A percentile compares a stretch with the other conserved stretches of the same genome.
phyloP scores from a whole-genome alignment of 1,284 basidiomycete species.

The Ceratobasidium theobromae region DNA sequence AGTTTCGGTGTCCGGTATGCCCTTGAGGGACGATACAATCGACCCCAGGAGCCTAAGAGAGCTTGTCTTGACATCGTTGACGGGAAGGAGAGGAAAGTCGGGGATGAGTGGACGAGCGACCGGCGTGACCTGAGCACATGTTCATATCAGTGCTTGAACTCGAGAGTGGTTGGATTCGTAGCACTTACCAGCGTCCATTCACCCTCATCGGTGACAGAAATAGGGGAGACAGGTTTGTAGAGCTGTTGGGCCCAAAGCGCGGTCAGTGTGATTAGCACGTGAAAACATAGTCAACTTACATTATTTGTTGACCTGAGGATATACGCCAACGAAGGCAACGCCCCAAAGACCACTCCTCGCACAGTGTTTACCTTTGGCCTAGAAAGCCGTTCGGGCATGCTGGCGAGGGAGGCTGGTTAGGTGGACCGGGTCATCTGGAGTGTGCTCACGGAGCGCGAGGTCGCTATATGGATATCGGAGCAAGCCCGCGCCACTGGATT shows the following conservation, averaged over 20 bases:
- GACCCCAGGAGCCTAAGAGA: background rate
- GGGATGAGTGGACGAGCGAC: background rate
- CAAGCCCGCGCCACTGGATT: too few species aligned
- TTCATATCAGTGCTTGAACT: background rate
- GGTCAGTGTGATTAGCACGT: background rate
- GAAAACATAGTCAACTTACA: slow-evolving; percentile 1
- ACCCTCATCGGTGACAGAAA: background rate
- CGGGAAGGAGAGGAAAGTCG: slow-evolving; percentile 19
- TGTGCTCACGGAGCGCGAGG: too few species aligned
- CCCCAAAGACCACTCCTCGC: too few species aligned
- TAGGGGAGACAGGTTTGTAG: background rate
- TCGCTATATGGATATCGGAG: too few species aligned
- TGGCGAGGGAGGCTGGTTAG: too few species aligned
- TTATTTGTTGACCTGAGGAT: too few species aligned
- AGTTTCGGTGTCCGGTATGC: background rate
- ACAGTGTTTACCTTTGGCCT: too few species aligned
- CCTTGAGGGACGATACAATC: slow-evolving; percentile 1
- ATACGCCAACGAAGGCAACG: too few species aligned
- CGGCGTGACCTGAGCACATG: slow-evolving; percentile 13
- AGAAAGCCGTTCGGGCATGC: too few species aligned
- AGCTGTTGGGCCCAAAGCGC: background rate
- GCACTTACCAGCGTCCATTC: slow-evolving; percentile 7
- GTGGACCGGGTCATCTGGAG: too few species aligned
- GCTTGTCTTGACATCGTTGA: background rate
- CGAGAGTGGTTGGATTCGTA: background rate